These are phyloP conservation scores for Erodium moschatum DNA, from an alignment of 441 rosid genomes.

Conservation along the genomic window DNA sequence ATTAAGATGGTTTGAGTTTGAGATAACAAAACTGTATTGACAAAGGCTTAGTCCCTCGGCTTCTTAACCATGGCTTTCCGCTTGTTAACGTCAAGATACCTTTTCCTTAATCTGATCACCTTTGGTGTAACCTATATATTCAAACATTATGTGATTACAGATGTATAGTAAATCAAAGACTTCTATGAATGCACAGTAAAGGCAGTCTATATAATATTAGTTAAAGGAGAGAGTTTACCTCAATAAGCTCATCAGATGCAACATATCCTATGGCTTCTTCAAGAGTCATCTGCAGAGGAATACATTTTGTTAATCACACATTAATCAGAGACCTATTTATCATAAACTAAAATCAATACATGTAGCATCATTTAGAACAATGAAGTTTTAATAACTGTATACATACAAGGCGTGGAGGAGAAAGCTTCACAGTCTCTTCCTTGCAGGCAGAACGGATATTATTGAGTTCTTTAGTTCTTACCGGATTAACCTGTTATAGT, in stretches of 20 bases:
- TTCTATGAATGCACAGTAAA: no score
- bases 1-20: background rate
- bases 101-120: constrained; percentile 71
- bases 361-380: background rate
- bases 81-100: constrained; percentile 77
- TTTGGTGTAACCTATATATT: constrained; percentile 73
- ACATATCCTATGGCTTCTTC: constrained; percentile 97
- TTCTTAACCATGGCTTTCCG: constrained; percentile 77
- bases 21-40: constrained; percentile 17
- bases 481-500: constrained; percentile 65
- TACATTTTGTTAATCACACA: background rate
- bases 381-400: background rate
- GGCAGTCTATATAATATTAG: background rate
- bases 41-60: constrained; percentile 43
- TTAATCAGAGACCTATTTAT: background rate
- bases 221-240: constrained; percentile 38
- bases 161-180: no score
- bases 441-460: constrained; percentile 73
- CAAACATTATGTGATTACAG: background rate
- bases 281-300: constrained; percentile 64
- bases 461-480: constrained; percentile 63
- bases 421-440: constrained; percentile 77
- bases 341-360: background rate
- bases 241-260: constrained; percentile 87
- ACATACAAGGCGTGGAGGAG: constrained; percentile 87